Percentiles rank a stretch among this genome's conserved stretches.
Evolutionary conservation across 2,329 filamentous ascomycete species (phyloP).

Genomic region (Xylaria multiplex): DNA sequence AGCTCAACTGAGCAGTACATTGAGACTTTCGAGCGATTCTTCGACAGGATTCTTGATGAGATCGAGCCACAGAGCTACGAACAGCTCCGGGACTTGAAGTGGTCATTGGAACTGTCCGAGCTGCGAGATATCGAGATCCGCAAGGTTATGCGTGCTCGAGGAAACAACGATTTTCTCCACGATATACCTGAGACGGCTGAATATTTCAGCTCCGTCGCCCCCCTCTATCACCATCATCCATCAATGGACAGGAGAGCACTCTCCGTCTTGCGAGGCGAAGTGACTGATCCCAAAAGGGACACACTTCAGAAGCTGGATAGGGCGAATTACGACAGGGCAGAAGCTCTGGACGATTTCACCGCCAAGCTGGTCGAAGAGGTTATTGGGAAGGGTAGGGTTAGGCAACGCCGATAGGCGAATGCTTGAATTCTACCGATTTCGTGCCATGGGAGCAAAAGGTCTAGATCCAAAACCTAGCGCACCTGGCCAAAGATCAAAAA

Average conservation of each 20-base stretch:
- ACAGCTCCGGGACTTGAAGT: conserved; percentile 7
- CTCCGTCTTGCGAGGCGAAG: neutral
- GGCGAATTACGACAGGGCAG: neutral
- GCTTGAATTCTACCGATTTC: too few relatives aligned
- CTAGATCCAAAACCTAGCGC: too few relatives aligned
- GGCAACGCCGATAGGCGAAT: too few relatives aligned
- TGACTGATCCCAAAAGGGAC: conserved; percentile 4
- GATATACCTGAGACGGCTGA: conserved; percentile 1
- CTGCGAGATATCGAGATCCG: conserved; percentile 16
- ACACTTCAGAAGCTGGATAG: neutral
- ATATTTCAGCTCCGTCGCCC: neutral
- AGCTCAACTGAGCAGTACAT: neutral
- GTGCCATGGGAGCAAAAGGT: too few relatives aligned
- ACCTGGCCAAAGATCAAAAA: too few relatives aligned
- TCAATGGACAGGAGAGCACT: neutral
- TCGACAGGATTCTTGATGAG: neutral
- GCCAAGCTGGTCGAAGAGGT: too few relatives aligned
- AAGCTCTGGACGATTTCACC: neutral
- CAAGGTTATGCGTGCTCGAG: neutral
- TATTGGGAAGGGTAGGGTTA: too few relatives aligned
- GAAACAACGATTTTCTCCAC: neutral
- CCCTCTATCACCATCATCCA: neutral
- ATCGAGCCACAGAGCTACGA: neutral
- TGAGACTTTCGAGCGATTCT: neutral
- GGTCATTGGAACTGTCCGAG: conserved; percentile 5